Percentiles rank a stretch among this genome's conserved stretches.
Evolutionary conservation across 2,329 filamentous ascomycete genomes (phyloP).

Genomic region (Monosporascus sp.): DNA sequence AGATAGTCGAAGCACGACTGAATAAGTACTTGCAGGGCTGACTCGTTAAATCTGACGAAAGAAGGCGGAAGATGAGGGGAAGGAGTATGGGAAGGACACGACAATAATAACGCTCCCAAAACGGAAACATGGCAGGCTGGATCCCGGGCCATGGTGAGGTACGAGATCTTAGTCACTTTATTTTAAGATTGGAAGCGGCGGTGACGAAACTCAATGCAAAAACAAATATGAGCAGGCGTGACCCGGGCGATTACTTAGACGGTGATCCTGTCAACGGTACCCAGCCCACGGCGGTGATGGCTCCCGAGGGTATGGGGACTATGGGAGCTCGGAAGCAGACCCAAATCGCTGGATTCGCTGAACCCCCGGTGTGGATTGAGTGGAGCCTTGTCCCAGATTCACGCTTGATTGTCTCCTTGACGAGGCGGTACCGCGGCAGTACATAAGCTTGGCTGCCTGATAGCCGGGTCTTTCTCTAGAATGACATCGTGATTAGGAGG

Average conservation of each 20-base stretch:
- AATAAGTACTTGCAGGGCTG: too few relatives aligned
- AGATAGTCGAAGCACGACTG: too few relatives aligned
- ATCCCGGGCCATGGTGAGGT: slow-evolving; percentile 19
- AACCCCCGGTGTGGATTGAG: not conserved
- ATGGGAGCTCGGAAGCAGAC: not conserved
- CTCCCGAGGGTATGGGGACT: not conserved
- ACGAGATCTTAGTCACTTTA: slow-evolving; percentile 25
- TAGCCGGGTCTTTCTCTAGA: not conserved
- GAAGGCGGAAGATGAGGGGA: too few relatives aligned
- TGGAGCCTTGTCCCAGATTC: not conserved
- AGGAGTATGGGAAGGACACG: not conserved
- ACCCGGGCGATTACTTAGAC: slow-evolving; percentile 15
- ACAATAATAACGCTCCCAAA: not conserved
- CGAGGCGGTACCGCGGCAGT: not conserved
- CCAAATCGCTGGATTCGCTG: not conserved
- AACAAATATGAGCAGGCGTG: slow-evolving; percentile 19
- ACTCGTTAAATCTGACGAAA: too few relatives aligned
- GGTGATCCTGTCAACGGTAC: slow-evolving; percentile 5
- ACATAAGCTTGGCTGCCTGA: not conserved
- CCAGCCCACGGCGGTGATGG: slow-evolving; percentile 1
- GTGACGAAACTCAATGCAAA: slow-evolving; percentile 26
- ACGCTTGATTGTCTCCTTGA: not conserved
- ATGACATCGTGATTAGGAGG: not conserved
- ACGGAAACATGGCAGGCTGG: not conserved
- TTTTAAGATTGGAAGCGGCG: slow-evolving; percentile 29